Percentiles rank a stretch among this genome's conserved stretches.
These are phyloP conservation scores for Cladosporium sp. DNA, from an alignment of 2,329 filamentous ascomycete genomes.

Conservation along the genomic window DNA sequence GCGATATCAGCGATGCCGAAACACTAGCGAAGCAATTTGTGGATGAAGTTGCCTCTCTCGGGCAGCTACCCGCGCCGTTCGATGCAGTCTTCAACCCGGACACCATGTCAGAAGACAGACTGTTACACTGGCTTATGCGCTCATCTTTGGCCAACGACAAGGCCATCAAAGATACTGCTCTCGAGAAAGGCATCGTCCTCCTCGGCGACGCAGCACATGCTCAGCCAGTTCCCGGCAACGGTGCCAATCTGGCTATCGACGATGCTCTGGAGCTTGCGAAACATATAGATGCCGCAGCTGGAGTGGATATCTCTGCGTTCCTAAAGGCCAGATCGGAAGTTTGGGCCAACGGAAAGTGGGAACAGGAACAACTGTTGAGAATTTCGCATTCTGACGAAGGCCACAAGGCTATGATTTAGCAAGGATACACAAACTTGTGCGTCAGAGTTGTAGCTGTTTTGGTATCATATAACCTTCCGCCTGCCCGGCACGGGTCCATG, in stretches of 20 bases:
- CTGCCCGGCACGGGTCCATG: neutral
- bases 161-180: slow-evolving; percentile 29
- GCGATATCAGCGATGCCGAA: slow-evolving; percentile 35
- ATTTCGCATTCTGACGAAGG: neutral
- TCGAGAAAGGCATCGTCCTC: slow-evolving; percentile 32
- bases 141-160: slow-evolving; percentile 28
- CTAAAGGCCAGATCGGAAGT: slow-evolving; percentile 23
- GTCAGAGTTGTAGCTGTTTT: neutral
- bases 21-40: slow-evolving; percentile 40
- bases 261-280: slow-evolving; percentile 41
- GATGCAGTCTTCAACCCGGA: slow-evolving; percentile 35
- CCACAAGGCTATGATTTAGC: slow-evolving; percentile 5
- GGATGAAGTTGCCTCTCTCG: slow-evolving; percentile 34
- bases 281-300: slow-evolving; percentile 26
- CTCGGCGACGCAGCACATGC: slow-evolving; percentile 45
- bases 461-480: neutral
- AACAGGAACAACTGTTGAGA: slow-evolving; percentile 21
- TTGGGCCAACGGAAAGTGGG: slow-evolving; percentile 29
- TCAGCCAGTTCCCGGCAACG: slow-evolving; percentile 43
- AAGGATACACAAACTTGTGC: neutral
- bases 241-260: slow-evolving; percentile 42
- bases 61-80: slow-evolving; percentile 35
- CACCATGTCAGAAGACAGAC: slow-evolving; percentile 36
- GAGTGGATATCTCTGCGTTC: slow-evolving; percentile 23
- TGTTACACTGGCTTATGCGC: slow-evolving; percentile 47